Base-by-base conservation (phyloP, 2,329 filamentous ascomycete genomes). In the Calonectria honghensis region DNA sequence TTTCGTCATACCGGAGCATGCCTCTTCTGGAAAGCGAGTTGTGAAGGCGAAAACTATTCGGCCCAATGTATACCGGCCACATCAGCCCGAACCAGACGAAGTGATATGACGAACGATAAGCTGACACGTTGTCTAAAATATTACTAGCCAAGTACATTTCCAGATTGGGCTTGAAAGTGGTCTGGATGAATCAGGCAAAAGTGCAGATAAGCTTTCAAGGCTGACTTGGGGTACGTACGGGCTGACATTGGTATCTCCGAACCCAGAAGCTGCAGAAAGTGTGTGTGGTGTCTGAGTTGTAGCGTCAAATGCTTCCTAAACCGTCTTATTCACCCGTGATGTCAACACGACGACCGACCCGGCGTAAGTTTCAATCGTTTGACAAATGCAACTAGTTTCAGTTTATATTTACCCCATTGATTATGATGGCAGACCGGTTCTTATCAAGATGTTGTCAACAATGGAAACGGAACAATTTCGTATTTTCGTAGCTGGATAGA, bases 41-140 rank as follows among this genome's bases (percentile, higher is more conserved):
- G 13, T 32, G 3, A 18, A 29, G 24, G 24, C 3, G 14, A 63
- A 18, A 24, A 41, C 35, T 2, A 24, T 27, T 16, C 7, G 27
- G 11, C 13, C 37, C 57, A 41, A 61, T 41, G n/a, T 29, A 27
- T 24, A 14, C 14, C 13, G 3, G 24, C 35, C 57, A 63, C 57
- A 41, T 29, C 37, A 63, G 18, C 35, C 24, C 2, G 20, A 2
- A 4, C n/a, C 35, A 14, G 14, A 10, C n/a, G 18, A 41, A 11
- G n/a, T 24, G 29, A 41, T 18, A 31, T 41, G 18, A 3, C 45
- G n/a, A 48, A 48, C 45, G 45, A 63, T 63, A 24, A 63, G 35
- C 57, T 63, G n/a, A 63, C 57, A 41, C 18, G 37, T 4, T 14
- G 6, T 16, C 57, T 41, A 63, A 63, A 63, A 63, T 63, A 63